Base-by-base conservation (phyloP, 2,329 filamentous ascomycete species). In the Alternaria arborescens region DNA sequence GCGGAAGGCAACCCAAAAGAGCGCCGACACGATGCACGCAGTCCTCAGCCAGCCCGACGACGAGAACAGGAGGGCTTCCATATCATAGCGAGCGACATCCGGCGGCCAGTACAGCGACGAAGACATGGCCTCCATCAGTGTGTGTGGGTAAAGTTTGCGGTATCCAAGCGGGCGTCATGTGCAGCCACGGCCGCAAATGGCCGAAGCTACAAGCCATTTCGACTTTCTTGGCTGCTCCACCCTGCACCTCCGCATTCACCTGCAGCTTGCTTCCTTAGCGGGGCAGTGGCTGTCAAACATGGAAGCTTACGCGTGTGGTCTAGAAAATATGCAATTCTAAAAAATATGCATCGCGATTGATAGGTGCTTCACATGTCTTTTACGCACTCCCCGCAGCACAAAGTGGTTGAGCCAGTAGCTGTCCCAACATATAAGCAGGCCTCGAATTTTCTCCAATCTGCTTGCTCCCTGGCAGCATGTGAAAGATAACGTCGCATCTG, bases 1-100 rank as follows among this genome's bases (percentile, higher is more conserved):
- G 75, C 95, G 90, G 77, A 92, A 91, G 61, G 93, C 84, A 62
- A 97, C 86, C 93, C 77, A 78, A 66, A 78, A 74, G 24, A 78
- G 69, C 16, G 77, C 77, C 11, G 69, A 71, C 41, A 77, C 66
- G 18, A 78, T 70, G 64, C 70, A 77, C 43, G 73, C 68, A 22
- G 76, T 77, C 61, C 74, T 69, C 52, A 78, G 67, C 76, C 75
- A 78, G 51, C 69, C 75, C 6, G 75, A 75, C 28, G 77, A 78
- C 36, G 69, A 64, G 61, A 74, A 73, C 28, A 77, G 54, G 58
- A 78, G 66, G 26, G 69, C 64, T 58, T 78, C 77, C 68, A 78
- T 74, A 66, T 74, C 73, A 67, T 77, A 72, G 70, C 66, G 74
- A 12, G 73, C 72, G 59, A 76, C 72, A 54, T 73, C 56, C 18